Evolutionary conservation across 148 eudicot genomes (phyloP).

Genomic region (Nepenthes gracilis): DNA sequence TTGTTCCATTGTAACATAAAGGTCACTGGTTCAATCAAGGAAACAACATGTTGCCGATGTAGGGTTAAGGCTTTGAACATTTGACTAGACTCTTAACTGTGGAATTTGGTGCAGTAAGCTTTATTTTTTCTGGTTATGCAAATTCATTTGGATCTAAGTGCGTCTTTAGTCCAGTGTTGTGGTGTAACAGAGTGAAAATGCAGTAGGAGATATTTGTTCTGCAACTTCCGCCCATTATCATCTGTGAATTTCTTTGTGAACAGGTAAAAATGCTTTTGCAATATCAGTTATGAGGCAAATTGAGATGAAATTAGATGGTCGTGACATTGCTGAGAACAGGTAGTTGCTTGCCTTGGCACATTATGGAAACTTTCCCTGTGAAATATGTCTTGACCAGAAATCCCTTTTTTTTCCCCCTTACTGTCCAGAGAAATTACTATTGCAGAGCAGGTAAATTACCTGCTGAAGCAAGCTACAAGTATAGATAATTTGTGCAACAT

Average conservation of each 20-base stretch:
- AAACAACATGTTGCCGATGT: no score
- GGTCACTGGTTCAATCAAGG: no score
- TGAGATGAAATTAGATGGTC: slow-evolving; percentile 90
- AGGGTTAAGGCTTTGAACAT: no score
- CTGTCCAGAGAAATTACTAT: slow-evolving; percentile 53
- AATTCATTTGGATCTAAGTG: neutral
- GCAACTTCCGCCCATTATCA: slow-evolving; percentile 1
- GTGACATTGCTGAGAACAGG: slow-evolving; percentile 80
- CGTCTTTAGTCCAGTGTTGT: neutral
- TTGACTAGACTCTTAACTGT: no score
- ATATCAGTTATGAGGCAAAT: slow-evolving; percentile 72
- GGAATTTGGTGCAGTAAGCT: no score
- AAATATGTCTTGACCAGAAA: neutral
- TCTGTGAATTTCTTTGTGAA: neutral
- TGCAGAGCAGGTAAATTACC: slow-evolving; percentile 85
- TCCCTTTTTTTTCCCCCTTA: neutral
- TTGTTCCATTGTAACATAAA: no score
- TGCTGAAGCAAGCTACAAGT: slow-evolving; percentile 92
- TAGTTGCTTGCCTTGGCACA: slow-evolving; percentile 18
- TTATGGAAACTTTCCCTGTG: slow-evolving; percentile 5
- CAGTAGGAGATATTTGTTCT: neutral
- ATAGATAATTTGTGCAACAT: slow-evolving; percentile 94
- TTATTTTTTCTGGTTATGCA: no score
- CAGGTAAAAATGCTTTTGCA: slow-evolving; percentile 94
- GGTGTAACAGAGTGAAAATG: neutral